phyloP scores from a whole-genome alignment of 2,329 filamentous ascomycete genomes.

The Colletotrichum brevisporum region DNA sequence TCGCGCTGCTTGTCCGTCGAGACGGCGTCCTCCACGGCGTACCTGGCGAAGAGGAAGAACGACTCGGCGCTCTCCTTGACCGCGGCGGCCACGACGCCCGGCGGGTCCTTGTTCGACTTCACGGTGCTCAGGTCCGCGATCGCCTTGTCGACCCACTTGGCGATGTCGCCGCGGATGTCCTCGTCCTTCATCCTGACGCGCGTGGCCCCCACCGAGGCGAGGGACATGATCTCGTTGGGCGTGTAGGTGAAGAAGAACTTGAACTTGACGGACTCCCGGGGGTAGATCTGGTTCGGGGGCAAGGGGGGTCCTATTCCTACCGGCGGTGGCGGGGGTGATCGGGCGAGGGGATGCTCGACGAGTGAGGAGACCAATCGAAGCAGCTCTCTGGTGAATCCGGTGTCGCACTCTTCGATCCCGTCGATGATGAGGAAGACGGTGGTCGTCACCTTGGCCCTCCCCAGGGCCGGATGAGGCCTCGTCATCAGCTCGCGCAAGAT shows the following conservation, averaged over 20 bases:
- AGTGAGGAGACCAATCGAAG: conserved; percentile 27
- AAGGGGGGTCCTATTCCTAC: not conserved
- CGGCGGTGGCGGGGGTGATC: not conserved
- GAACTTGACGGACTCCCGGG: conserved; percentile 14
- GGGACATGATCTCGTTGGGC: conserved; percentile 16
- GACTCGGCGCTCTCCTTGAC: conserved; percentile 32
- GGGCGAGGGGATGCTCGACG: not conserved
- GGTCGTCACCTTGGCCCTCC: conserved; percentile 9
- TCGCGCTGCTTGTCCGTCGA: not conserved
- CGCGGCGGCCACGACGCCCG: conserved; percentile 7
- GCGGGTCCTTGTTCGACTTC: not conserved
- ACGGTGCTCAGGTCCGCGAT: conserved; percentile 5
- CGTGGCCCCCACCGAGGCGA: not conserved
- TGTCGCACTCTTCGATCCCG: conserved; percentile 43
- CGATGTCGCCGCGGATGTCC: conserved; percentile 28
- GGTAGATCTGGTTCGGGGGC: not conserved
- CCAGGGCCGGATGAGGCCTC: not conserved
- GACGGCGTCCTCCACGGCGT: conserved; percentile 36
- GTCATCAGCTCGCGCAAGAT: conserved; percentile 41
- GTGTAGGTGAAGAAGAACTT: conserved; percentile 38
- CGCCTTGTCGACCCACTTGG: conserved; percentile 39
- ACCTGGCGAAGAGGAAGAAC: conserved; percentile 42
- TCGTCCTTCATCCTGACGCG: conserved; percentile 35
- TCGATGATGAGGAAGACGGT: conserved; percentile 44
- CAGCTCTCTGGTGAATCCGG: conserved; percentile 21